Base-by-base conservation (phyloP, 2,329 filamentous ascomycete species). In the Apiospora malaysiana region DNA sequence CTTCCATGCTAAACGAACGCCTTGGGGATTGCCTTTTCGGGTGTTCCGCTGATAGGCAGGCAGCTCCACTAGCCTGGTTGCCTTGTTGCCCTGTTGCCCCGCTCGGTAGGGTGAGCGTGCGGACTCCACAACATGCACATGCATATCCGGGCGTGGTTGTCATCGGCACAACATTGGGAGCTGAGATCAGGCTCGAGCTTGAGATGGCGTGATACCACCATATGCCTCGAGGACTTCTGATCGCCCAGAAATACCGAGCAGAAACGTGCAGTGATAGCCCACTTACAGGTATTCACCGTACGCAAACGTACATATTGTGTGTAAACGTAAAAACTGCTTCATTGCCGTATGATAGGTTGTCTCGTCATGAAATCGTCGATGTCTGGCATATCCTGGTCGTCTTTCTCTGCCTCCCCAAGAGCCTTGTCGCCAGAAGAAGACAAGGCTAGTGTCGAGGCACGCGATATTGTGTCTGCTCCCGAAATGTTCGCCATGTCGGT, bases 351-450 rank as follows among this genome's bases (percentile, higher is more conserved):
- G n/a, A 67, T 67, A 32, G 65, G 65, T 2, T 46, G 40, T 2
- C 25, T 27, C 10, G 40, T 23, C 65, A 46, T 45, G 65, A 67
- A 43, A 46, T 67, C 65, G 14, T 40, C 46, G n/a, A 56, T 43
- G 9, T 68, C 67, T 1, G 37, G 45, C 67, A 68, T 68, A 5
- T 40, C 67, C n/a, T 68, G 46, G 37, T 68, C 66, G 25, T 51
- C n/a, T 18, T 56, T 21, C 25, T 68, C 66, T 8, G 32, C 66
- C 10, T 66, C 40, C 9, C 23, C 23, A 6, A 43, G 25, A 12
- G 37, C 65, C 40, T 67, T 67, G 23, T 45, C 65, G n/a, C 18
- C 43, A 4, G 65, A 0, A 4, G 65, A 43, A 10, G 43, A 67
- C 12, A 43, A 12, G 2, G 65, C 42, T 2, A 67, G 16, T 43